Conservation (phyloP, 2,329 filamentous ascomycete species). For the Cadophora gregata region DNA sequence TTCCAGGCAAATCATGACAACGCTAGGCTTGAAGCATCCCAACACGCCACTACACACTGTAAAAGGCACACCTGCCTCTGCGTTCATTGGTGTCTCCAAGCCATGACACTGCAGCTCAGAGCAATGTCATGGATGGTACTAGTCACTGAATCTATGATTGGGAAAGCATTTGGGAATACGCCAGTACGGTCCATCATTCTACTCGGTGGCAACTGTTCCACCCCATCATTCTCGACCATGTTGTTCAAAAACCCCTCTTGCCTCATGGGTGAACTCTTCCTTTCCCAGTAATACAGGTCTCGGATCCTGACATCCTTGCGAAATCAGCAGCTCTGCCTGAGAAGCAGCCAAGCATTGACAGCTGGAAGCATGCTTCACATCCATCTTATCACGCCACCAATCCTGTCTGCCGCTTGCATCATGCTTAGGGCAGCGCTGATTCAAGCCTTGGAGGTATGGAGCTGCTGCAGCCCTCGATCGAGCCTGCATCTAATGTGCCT, state of each 20-base stretch:
- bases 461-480: background rate
- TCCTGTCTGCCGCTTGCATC: constrained; percentile 4
- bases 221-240: background rate
- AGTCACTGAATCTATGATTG: background rate
- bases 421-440: constrained; percentile 20
- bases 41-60: background rate
- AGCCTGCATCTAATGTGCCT: background rate
- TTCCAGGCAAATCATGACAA: background rate
- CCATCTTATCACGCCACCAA: constrained; percentile 13
- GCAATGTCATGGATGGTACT: background rate
- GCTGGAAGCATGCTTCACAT: background rate
- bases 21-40: background rate
- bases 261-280: too few species aligned
- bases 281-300: background rate
- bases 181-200: background rate
- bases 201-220: background rate
- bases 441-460: background rate
- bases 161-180: background rate
- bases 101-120: background rate
- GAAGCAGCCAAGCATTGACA: background rate
- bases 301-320: background rate
- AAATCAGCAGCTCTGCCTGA: background rate
- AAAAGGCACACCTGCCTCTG: background rate
- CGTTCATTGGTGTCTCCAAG: background rate
- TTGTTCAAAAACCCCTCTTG: background rate